Base-by-base conservation (phyloP, 805 yeast species). In the Sugiyamaella marilandica region DNA sequence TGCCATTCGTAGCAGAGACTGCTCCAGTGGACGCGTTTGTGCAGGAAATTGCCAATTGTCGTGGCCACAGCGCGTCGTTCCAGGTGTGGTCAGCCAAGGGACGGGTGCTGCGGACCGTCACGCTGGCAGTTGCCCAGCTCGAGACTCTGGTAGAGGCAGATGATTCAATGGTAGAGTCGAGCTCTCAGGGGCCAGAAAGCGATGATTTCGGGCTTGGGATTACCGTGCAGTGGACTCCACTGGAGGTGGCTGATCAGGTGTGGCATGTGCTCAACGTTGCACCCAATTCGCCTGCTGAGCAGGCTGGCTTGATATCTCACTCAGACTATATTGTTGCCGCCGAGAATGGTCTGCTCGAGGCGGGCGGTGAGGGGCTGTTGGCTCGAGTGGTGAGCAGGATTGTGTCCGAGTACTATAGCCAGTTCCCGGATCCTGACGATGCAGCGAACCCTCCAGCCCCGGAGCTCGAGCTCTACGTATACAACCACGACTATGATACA, bases 61-160 rank as follows among this genome's bases (percentile, higher is more conserved):
- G 73, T 10, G 67, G 68, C 5, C 64, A 70, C 36, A 67, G 74
- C 2, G 69, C 86, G 5, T 69, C 74, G 9, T 71, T 91, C 41
- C 82, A 78, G 47, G 81, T 88, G 1, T 91, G 96, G 96, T 82
- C 81, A 44, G 94, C 95, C 1, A 90, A 90, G 69, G 97, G 97
- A 16, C 54, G 66, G 59, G 50, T 58, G 63, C 39, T 68, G 62
- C 47, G 76, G 63, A 47, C 65, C 62, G 50, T 67, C 49, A 36
- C 53, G 65, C 13, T 63, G 62, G 48, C 60, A 46, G 59, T 58
- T 1, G 45, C 59, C 8, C 52, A 53, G 24, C 34, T 31, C 19
- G 54, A 50, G 32, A 24, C 14, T 2, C 24, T 39, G 21, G 43
- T 39, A 5, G 43, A 39, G 16, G 43, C 43, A 5, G 24, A 39